Percentiles rank a stretch among this genome's conserved stretches.
Evolutionary conservation across 2,329 filamentous ascomycete species (phyloP).

Genomic region (Aureobasidium melanogenum): DNA sequence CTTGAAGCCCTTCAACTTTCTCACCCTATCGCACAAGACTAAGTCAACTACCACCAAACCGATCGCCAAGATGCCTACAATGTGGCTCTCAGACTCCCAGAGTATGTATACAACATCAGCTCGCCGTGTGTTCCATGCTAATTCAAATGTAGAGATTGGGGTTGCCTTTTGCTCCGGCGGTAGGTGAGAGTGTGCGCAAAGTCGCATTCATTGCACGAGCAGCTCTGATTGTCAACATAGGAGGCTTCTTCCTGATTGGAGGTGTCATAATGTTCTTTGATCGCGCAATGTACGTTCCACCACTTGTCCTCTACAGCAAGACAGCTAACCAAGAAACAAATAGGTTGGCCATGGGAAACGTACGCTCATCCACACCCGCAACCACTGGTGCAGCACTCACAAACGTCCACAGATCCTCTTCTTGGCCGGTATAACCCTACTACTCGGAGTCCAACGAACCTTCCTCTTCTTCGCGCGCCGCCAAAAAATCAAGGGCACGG

Average conservation of each 20-base stretch:
- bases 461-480: slow-evolving; percentile 87
- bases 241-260: slow-evolving; percentile 87
- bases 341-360: slow-evolving; percentile 94
- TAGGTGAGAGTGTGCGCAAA: slow-evolving; percentile 44
- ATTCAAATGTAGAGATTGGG: slow-evolving; percentile 63
- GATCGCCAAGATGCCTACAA: slow-evolving; percentile 57
- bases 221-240: slow-evolving; percentile 29
- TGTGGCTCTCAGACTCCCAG: slow-evolving; percentile 94
- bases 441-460: slow-evolving; percentile 88
- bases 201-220: slow-evolving; percentile 15
- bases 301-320: slow-evolving; percentile 15
- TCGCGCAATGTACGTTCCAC: slow-evolving; percentile 67
- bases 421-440: slow-evolving; percentile 88
- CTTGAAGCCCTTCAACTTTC: background rate
- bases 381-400: background rate
- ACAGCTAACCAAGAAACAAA: slow-evolving; percentile 1
- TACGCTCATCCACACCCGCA: slow-evolving; percentile 7
- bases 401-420: slow-evolving; percentile 69
- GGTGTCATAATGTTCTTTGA: slow-evolving; percentile 98
- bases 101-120: slow-evolving; percentile 49
- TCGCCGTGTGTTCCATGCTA: background rate
- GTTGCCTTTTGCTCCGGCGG: slow-evolving; percentile 96
- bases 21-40: background rate
- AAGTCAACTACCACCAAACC: background rate
- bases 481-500: slow-evolving; percentile 86